Evolutionary conservation across 2,329 filamentous ascomycete species (phyloP).

Genomic region (Bipolaris victoriae): DNA sequence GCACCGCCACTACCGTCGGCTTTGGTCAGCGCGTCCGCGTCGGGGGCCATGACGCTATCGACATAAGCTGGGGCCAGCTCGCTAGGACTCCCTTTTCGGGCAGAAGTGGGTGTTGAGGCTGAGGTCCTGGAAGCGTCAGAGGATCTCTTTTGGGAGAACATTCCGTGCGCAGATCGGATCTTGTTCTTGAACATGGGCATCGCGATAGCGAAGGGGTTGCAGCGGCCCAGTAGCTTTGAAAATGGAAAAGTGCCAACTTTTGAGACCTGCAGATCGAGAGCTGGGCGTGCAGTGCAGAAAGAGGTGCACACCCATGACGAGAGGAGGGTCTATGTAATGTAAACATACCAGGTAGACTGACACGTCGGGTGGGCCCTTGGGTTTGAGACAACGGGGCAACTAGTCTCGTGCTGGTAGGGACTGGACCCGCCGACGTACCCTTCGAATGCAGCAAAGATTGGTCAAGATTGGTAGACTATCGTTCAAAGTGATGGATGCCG

Average conservation of each 20-base stretch:
- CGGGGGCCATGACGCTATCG: slow-evolving; percentile 40
- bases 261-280: slow-evolving; percentile 5
- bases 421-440: slow-evolving; percentile 13
- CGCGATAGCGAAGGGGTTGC: neutral
- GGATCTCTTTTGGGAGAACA: slow-evolving; percentile 33
- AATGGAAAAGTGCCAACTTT: slow-evolving; percentile 4
- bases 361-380: slow-evolving; percentile 14
- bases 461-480: slow-evolving; percentile 13
- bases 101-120: slow-evolving; percentile 28
- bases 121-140: slow-evolving; percentile 29
- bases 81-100: slow-evolving; percentile 34
- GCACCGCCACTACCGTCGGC: slow-evolving; percentile 25
- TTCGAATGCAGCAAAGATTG: slow-evolving; percentile 5
- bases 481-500: slow-evolving; percentile 7
- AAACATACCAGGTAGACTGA: slow-evolving; percentile 28
- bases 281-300: slow-evolving; percentile 9
- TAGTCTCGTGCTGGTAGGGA: slow-evolving; percentile 9
- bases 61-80: slow-evolving; percentile 28
- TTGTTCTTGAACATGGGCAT: slow-evolving; percentile 41
- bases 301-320: slow-evolving; percentile 28
- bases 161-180: slow-evolving; percentile 40
- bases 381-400: slow-evolving; percentile 3
- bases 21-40: slow-evolving; percentile 21
- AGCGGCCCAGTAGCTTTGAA: neutral
- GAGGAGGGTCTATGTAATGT: slow-evolving; percentile 20